Conservation (phyloP, 148 eudicot species). For the Rhododendron molle region DNA sequence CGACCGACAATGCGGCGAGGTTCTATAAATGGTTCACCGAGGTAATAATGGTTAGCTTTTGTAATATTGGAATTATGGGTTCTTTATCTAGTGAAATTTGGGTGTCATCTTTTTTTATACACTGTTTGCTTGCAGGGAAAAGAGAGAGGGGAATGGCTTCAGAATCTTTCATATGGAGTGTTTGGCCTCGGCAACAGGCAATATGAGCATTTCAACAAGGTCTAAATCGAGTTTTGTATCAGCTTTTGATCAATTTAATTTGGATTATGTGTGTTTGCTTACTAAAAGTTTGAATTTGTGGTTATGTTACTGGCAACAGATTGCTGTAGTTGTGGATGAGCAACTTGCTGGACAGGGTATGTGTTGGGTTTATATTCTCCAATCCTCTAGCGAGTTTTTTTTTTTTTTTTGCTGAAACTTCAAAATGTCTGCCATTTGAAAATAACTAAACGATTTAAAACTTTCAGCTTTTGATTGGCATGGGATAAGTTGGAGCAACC, state of each 20-base stretch:
- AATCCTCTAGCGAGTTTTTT: background rate
- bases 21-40: conserved; percentile 91
- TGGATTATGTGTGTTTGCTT: background rate
- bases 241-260: background rate
- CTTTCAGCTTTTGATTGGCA: background rate
- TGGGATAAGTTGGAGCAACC: too few species aligned
- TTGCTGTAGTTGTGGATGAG: conserved; percentile 70
- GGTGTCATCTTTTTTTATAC: background rate
- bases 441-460: background rate
- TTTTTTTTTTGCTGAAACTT: background rate
- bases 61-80: background rate
- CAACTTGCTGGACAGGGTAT: conserved; percentile 66
- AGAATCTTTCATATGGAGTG: conserved; percentile 38
- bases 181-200: conserved; percentile 86
- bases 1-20: conserved; percentile 94
- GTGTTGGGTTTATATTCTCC: background rate
- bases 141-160: conserved; percentile 71
- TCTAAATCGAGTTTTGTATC: conserved; percentile 13
- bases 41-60: conserved; percentile 32
- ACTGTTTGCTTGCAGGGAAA: conserved; percentile 36
- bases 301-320: conserved; percentile 35
- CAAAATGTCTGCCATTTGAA: background rate
- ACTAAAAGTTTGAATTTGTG: conserved; percentile 2
- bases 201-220: conserved; percentile 98
- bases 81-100: background rate